phyloP scores from a whole-genome alignment of 2,329 filamentous ascomycete genomes.

The Aspergillus ochraceoroseus region DNA sequence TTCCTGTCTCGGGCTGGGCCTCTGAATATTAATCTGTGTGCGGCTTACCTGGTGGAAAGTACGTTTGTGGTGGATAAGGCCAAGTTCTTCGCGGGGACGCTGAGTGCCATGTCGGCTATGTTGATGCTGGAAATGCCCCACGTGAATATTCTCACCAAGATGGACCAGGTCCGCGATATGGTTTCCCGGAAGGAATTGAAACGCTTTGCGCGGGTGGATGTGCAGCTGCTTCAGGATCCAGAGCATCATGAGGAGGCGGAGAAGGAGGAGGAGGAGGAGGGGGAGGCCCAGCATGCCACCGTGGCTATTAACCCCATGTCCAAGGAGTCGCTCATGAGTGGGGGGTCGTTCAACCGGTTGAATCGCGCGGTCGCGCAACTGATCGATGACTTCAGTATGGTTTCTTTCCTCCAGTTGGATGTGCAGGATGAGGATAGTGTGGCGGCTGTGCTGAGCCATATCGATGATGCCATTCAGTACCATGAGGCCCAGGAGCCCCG shows the following conservation, averaged over 20 bases:
- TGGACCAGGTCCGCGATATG: constrained; percentile 91
- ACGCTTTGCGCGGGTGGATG: constrained; percentile 82
- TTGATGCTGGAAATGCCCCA: constrained; percentile 97
- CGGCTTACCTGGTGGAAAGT: constrained; percentile 88
- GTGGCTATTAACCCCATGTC: constrained; percentile 54
- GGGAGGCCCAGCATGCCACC: constrained; percentile 33
- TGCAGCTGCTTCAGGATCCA: constrained; percentile 73
- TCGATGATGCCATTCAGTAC: constrained; percentile 89
- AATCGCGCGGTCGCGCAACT: constrained; percentile 84
- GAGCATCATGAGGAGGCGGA: constrained; percentile 30
- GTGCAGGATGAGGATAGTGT: constrained; percentile 90
- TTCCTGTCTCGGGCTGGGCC: constrained; percentile 73
- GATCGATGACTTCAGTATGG: constrained; percentile 97
- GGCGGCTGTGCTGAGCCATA: constrained; percentile 76
- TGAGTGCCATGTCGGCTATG: constrained; percentile 98
- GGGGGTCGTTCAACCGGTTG: constrained; percentile 72
- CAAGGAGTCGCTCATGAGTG: constrained; percentile 68
- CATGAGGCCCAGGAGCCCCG: constrained; percentile 89
- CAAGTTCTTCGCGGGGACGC: constrained; percentile 93
- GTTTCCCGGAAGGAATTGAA: constrained; percentile 83
- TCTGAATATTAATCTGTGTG: constrained; percentile 86
- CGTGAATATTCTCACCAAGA: constrained; percentile 93
- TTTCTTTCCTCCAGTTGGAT: constrained; percentile 87
- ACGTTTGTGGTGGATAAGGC: constrained; percentile 93
- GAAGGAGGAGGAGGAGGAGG: constrained; percentile 50